Evolutionary conservation across 805 yeast species (phyloP), one percentile per base, ranked within the genome.

Genomic region (Wickerhamomyces subpelliculosus): DNA sequence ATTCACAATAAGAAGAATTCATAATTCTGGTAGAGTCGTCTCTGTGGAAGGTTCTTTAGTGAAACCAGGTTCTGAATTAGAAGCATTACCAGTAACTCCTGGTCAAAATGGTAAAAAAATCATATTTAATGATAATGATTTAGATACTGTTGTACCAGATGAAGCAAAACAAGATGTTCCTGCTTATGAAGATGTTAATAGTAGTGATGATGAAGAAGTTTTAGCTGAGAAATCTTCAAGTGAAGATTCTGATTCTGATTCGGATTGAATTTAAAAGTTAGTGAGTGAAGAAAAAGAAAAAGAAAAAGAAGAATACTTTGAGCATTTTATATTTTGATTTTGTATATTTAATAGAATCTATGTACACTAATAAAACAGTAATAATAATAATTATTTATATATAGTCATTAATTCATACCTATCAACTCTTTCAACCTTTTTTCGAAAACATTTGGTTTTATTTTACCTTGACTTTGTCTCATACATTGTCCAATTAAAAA

Each of bases 21-120:
- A 75, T 41, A 75, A 81, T 12, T 74, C 89, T 6, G 95, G 96
- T 8, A 82, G 79, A 59, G 81, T 86, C 39, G 78, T 89, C 13
- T 81, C 94, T 9, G 72, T 90, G 12, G 94, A 88, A 44, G 97
- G 97, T n/a, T 80, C 96, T 1, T 67, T 89, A 43, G 29, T 55
- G 22, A 45, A 37, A 30, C 58, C 58, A 16, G 64, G 61, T 20
- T 53, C 68, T 12, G 79, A 74, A 50, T 64, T 58, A 24, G 80
- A 73, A 41, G 68, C 73, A 9, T 65, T 74, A 48, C 80, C 84
- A 4, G 73, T 77, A 4, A 72, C 65, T 35, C 57, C 57, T 22
- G 38, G 38, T 28, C 34, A 36, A 13, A 23, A 31, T 4, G 59
- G 65, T 41, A 62, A 63, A 39, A 77, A 74, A 50, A 73, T 67